phyloP scores from a whole-genome alignment of 208 protist species.

The Leishmania lainsoni region DNA sequence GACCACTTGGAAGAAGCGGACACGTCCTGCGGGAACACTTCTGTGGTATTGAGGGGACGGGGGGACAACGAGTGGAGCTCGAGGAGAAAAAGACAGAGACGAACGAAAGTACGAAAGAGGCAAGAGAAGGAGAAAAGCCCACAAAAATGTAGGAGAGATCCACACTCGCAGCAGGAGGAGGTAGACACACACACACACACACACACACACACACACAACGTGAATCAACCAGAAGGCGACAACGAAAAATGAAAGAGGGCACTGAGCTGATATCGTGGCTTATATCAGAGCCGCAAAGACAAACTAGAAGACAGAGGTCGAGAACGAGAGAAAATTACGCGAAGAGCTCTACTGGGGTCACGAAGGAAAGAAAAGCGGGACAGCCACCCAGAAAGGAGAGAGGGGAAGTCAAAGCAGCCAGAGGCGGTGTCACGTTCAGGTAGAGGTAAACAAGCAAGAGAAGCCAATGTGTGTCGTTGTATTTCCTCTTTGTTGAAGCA shows the following conservation, averaged over 20 bases:
- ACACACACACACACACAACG: neutral
- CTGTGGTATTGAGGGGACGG: neutral
- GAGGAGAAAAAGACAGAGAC: conserved; percentile 3
- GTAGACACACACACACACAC: neutral
- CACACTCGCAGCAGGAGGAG: neutral
- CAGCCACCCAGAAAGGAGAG: neutral
- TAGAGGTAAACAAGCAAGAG: neutral
- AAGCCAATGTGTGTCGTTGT: neutral
- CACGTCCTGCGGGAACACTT: neutral
- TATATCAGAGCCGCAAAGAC: neutral
- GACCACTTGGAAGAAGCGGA: neutral
- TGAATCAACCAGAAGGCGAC: neutral
- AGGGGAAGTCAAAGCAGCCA: neutral
- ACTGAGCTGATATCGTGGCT: neutral
- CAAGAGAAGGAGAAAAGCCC: neutral
- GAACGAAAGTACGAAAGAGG: neutral
- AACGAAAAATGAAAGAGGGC: neutral
- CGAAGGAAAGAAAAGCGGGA: neutral
- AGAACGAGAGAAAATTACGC: neutral
- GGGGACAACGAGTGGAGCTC: neutral
- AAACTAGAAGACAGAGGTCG: neutral
- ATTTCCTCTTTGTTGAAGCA: neutral
- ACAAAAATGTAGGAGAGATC: neutral
- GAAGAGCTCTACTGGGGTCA: neutral
- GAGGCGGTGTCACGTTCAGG: neutral